Evolutionary conservation across 2,329 filamentous ascomycete species (phyloP), one percentile per base, ranked within the genome.

Genomic region (Allantophomopsis lycopodina): DNA sequence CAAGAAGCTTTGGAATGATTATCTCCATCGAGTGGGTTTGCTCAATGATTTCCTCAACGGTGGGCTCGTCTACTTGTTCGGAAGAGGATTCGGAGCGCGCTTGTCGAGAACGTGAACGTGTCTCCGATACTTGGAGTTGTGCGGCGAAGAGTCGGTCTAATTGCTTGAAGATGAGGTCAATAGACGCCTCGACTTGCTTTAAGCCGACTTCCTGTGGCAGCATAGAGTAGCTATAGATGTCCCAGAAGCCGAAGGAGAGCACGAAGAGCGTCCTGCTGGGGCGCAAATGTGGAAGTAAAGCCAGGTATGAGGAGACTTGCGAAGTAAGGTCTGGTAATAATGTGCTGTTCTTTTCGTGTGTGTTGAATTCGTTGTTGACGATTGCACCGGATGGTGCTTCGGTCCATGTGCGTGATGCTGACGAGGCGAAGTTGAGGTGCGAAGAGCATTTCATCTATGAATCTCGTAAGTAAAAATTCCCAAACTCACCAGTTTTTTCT

Each of bases 1-100:
- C 73, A 38, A 73, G 62, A 2, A 73, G 51, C 32, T 60, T 57
- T 0, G 73, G 70, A 11, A 76, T 56, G 8, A 76, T 47, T 15
- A 76, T 52, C 2, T 64, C 61, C 44, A 77, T 76, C 1, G 54
- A 48, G 14, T 39, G 42, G 12, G 40, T 37, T 5, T 37, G 14
- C 12, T 34, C 32, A 12, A 15, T 34, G 6, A 14, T 34, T 34
- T 7, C 32, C 12, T 14, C 32, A 3, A 11, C 3, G 32, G n/a
- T 15, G 3, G 32, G 5, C 3, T 12, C 32, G 11, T 34, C 16
- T 7, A 8, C 16, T 15, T 34, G 6, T 34, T 7, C 32, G 10
- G 32, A 8, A 12, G n/a, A 5, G 16, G 32, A 34, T 34, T 34
- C 32, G 30, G 37, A 21, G 12, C 23, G 38, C 10, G n/a, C 28